These are phyloP conservation scores for Scenedesmus sp. DNA, from an alignment of 163 green algal genomes.

Conservation along the genomic window DNA sequence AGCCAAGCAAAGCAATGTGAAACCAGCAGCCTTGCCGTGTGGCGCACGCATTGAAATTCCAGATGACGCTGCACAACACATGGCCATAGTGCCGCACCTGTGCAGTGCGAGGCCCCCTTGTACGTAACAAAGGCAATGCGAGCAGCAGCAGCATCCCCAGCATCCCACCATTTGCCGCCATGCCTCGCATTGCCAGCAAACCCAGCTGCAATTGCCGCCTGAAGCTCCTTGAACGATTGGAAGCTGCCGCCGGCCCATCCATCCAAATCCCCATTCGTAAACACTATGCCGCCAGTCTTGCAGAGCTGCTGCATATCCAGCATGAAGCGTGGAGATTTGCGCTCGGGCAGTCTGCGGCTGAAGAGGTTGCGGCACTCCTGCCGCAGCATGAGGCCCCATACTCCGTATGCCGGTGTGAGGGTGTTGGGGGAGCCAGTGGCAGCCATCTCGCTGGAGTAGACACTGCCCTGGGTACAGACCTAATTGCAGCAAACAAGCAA, in stretches of 20 bases:
- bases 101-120: constrained; percentile 29
- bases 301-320: neutral
- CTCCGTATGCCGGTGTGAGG: neutral
- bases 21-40: too few relatives aligned
- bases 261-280: constrained; percentile 40
- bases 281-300: constrained; percentile 11
- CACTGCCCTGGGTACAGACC: constrained; percentile 34
- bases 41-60: too few relatives aligned
- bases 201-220: neutral
- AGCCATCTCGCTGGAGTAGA: neutral
- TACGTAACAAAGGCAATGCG: constrained; percentile 42
- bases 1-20: too few relatives aligned
- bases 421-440: neutral
- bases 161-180: neutral
- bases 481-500: neutral
- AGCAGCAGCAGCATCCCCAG: neutral
- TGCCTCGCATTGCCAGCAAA: neutral
- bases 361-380: neutral
- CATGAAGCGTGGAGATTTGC: neutral
- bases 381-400: neutral
- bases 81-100: neutral
- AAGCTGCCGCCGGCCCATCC: constrained; percentile 34
- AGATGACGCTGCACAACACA: neutral
- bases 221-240: neutral
- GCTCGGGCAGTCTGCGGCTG: neutral